phyloP scores from a whole-genome alignment of 2,329 filamentous ascomycete species.

The Xylariaceae sp. region DNA sequence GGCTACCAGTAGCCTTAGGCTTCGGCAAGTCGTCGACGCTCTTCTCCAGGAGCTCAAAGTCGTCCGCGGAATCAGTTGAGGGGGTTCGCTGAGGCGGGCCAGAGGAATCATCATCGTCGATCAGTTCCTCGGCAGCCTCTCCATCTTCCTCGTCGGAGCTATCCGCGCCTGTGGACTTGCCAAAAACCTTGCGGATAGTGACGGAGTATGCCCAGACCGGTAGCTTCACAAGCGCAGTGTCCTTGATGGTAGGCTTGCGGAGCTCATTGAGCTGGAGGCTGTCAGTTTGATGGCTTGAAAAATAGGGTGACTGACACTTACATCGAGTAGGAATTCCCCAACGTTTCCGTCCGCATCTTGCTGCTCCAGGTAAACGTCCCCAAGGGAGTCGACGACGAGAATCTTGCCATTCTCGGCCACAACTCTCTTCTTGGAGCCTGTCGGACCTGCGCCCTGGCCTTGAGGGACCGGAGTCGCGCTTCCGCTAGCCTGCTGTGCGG shows the following conservation, averaged over 20 bases:
- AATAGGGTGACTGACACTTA: conserved; percentile 45
- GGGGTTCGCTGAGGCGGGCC: conserved; percentile 48
- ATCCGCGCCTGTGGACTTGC: conserved; percentile 21
- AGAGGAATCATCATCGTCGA: conserved; percentile 39
- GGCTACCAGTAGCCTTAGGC: conserved; percentile 45
- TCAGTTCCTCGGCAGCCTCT: conserved; percentile 31
- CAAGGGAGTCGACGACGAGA: conserved; percentile 83
- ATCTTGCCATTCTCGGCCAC: conserved; percentile 94
- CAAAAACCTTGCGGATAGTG: conserved; percentile 47
- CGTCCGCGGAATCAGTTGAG: conserved; percentile 55
- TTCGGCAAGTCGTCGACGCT: conserved; percentile 51
- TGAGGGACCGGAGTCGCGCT: conserved; percentile 51
- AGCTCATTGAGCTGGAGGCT: conserved; percentile 68
- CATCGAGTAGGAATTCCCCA: conserved; percentile 81
- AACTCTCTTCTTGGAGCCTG: conserved; percentile 79
- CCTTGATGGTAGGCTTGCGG: conserved; percentile 66
- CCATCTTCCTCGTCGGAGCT: conserved; percentile 32
- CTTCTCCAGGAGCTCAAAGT: conserved; percentile 62
- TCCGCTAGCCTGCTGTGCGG: conserved; percentile 36
- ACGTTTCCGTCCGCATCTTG: conserved; percentile 80
- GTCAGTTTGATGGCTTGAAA: conserved; percentile 3
- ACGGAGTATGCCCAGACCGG: conserved; percentile 68
- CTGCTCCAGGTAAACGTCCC: conserved; percentile 94
- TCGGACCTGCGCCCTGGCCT: conserved; percentile 51
- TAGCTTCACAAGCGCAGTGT: conserved; percentile 78